Percentiles rank a stretch among this genome's conserved stretches.
These are phyloP conservation scores for Cicer yamashitae DNA, from an alignment of 306 rosid species.

Conservation along the genomic window DNA sequence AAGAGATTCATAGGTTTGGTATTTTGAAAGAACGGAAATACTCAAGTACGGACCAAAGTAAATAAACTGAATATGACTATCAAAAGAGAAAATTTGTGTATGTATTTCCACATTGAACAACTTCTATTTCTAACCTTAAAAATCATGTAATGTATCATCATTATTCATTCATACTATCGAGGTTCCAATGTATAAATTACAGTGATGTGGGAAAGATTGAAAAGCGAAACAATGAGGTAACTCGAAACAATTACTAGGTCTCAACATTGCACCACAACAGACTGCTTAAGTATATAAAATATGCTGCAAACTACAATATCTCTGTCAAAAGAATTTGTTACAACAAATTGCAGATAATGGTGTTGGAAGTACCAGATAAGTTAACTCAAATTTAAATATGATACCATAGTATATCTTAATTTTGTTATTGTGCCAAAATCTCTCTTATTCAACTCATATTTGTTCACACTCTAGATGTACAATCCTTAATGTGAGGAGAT, in stretches of 20 bases:
- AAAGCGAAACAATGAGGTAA: neutral
- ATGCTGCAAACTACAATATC: conserved; percentile 18
- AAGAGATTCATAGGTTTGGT: neutral
- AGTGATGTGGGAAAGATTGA: neutral
- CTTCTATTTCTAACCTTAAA: neutral
- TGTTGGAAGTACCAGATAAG: neutral
- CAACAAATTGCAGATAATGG: conserved; percentile 17
- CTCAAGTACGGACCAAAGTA: neutral
- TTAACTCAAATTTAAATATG: neutral
- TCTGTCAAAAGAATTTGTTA: neutral
- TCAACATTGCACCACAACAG: neutral
- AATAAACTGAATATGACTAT: conserved; percentile 18
- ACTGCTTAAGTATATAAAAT: neutral
- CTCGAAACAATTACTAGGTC: conserved; percentile 4
- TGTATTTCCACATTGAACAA: neutral
- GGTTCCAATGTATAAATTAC: neutral
- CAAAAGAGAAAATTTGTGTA: neutral
- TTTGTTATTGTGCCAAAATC: neutral
- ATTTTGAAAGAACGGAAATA: neutral
- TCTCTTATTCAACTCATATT: neutral
- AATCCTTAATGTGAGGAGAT: neutral
- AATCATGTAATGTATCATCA: conserved; percentile 1
- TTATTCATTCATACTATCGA: neutral
- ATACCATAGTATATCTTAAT: neutral
- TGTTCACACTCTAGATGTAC: neutral